Evolutionary conservation across 148 eudicot species (phyloP), one percentile per base, ranked within the genome.

Genomic region (Heliosperma pusillum): DNA sequence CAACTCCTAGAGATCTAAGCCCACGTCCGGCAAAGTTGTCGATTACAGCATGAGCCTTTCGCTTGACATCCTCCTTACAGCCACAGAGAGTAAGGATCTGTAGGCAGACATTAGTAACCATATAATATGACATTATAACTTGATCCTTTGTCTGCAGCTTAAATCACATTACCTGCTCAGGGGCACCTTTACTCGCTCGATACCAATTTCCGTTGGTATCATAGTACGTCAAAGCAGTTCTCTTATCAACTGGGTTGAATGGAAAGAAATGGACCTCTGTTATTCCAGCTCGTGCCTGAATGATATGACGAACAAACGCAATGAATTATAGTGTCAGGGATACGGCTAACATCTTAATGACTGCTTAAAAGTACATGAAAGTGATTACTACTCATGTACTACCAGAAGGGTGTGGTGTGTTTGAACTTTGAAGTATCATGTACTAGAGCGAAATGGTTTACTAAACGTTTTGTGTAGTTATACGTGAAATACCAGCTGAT

Each of bases 161-260:
- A 27, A 36, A 69, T 10, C 19, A 70, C 11, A 12, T 12, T 84
- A 90, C 95, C 95, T 90, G 96, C 72, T 90, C 96, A 55, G 96
- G 96, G 16, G 96, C 96, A 59, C 96, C 96, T 86, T 90, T 90
- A 84, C 96, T 88, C 25, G 86, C 88, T 74, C 96, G 80, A 66
- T 87, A 87, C 96, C 88, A 85, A 25, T 87, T 81, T 60, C 89
- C 96, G 56, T 66, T 74, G 5, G 66, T 52, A 72, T 90, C 96
- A 26, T 87, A 78, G 80, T 90, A 90, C 13, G 96, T 90, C 72
- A 90, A 70, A 58, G 96, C 96, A 59, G 96, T 90, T 73, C 96
- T 82, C 82, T 90, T 90, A 77, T 90, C 96, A 63, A 86, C 88
- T 3, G 96, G 96, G 75, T 90, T 90, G 72, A 90, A 90, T 19